These are phyloP conservation scores for Trypanosoma congolense DNA, from an alignment of 208 protist genomes.

Conservation along the genomic window DNA sequence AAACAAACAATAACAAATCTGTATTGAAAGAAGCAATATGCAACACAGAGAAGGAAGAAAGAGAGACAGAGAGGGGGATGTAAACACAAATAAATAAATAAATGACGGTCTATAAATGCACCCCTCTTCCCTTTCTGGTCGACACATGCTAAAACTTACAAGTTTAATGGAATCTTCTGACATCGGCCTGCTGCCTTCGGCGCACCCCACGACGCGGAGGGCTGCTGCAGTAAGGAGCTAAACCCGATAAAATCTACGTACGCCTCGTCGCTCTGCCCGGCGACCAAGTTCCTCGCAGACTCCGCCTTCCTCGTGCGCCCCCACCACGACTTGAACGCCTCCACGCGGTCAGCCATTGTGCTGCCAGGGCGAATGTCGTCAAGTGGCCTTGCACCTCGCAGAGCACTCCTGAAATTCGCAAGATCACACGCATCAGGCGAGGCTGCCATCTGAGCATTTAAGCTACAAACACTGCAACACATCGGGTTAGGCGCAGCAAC, in stretches of 20 bases:
- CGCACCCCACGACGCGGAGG: background rate
- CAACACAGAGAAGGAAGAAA: background rate
- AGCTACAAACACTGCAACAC: no score
- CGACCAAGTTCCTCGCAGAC: conserved; percentile 23
- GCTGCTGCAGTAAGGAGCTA: conserved; percentile 18
- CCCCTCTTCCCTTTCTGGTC: no score
- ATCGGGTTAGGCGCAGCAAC: no score
- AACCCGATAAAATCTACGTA: conserved; percentile 37
- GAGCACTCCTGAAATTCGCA: background rate
- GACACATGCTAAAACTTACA: no score
- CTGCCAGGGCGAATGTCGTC: background rate
- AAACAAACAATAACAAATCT: background rate
- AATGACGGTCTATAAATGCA: no score
- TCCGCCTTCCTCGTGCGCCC: conserved; percentile 32
- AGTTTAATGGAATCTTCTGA: no score
- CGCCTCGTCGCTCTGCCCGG: conserved; percentile 11
- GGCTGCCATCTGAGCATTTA: background rate
- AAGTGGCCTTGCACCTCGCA: background rate
- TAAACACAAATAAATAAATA: background rate
- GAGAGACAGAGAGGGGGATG: background rate
- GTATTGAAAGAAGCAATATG: background rate
- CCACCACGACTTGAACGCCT: conserved; percentile 27
- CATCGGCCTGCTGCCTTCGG: background rate
- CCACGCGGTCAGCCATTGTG: conserved; percentile 28
- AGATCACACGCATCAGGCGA: background rate